These are phyloP conservation scores for Xylaria sp. DNA, from an alignment of 2,329 filamentous ascomycete genomes.

Conservation along the genomic window DNA sequence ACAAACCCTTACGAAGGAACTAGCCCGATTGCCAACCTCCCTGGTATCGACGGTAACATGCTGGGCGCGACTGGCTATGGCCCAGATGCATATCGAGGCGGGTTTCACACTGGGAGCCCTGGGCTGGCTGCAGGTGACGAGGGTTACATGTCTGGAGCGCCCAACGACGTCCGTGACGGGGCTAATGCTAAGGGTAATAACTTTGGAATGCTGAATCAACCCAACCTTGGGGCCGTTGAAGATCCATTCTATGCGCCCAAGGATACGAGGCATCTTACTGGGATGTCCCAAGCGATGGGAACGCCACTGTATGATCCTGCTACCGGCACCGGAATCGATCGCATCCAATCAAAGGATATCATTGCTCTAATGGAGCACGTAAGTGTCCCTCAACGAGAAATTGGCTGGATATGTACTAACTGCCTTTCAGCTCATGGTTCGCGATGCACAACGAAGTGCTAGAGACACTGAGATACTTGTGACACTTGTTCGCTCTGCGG, in stretches of 20 bases:
- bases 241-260: slow-evolving; percentile 69
- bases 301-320: slow-evolving; percentile 90
- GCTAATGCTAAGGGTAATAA: slow-evolving; percentile 59
- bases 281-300: slow-evolving; percentile 87
- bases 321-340: slow-evolving; percentile 84
- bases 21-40: slow-evolving; percentile 61
- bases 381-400: slow-evolving; percentile 40
- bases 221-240: slow-evolving; percentile 55
- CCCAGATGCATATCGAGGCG: slow-evolving; percentile 43
- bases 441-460: slow-evolving; percentile 93
- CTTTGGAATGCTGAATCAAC: slow-evolving; percentile 55
- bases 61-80: slow-evolving; percentile 45
- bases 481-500: slow-evolving; percentile 87
- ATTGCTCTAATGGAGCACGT: slow-evolving; percentile 96
- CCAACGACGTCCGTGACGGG: slow-evolving; percentile 57
- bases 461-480: slow-evolving; percentile 96
- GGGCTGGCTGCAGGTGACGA: slow-evolving; percentile 73
- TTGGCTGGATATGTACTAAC: slow-evolving; percentile 30
- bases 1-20: slow-evolving; percentile 70
- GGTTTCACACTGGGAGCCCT: slow-evolving; percentile 60
- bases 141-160: slow-evolving; percentile 83
- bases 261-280: slow-evolving; percentile 73
- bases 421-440: slow-evolving; percentile 73
- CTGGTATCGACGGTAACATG: slow-evolving; percentile 54
- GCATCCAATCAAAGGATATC: slow-evolving; percentile 95